These are phyloP conservation scores for Penicillium vulpinum DNA, from an alignment of 2,329 filamentous ascomycete genomes.

Conservation along the genomic window DNA sequence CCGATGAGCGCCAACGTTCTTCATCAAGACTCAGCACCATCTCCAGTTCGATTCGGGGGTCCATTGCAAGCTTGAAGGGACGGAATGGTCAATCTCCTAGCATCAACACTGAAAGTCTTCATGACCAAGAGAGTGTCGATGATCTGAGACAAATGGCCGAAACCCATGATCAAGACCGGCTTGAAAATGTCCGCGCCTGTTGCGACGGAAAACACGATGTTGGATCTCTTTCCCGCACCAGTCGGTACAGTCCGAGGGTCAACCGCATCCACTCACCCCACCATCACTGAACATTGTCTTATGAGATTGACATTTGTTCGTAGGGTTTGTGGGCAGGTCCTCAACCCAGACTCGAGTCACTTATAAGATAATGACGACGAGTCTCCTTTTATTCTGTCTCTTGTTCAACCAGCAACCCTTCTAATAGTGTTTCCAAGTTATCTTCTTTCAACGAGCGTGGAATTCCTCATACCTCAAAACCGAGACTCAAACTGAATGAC, in stretches of 20 bases:
- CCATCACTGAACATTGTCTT: slow-evolving; percentile 18
- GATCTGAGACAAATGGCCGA: slow-evolving; percentile 79
- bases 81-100: slow-evolving; percentile 40
- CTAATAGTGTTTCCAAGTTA: slow-evolving; percentile 3
- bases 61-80: slow-evolving; percentile 51
- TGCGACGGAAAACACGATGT: slow-evolving; percentile 90
- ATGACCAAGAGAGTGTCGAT: slow-evolving; percentile 71
- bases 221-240: slow-evolving; percentile 43
- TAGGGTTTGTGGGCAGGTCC: slow-evolving; percentile 28
- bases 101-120: slow-evolving; percentile 42
- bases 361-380: slow-evolving; percentile 23
- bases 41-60: slow-evolving; percentile 50
- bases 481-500: not conserved
- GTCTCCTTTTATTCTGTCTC: slow-evolving; percentile 20
- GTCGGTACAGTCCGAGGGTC: slow-evolving; percentile 42
- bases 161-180: slow-evolving; percentile 62
- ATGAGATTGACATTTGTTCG: slow-evolving; percentile 16
- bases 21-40: slow-evolving; percentile 51
- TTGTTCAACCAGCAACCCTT: slow-evolving; percentile 11
- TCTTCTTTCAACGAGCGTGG: not conserved
- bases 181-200: slow-evolving; percentile 95
- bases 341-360: slow-evolving; percentile 23
- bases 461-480: not conserved
- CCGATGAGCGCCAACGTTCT: slow-evolving; percentile 43
- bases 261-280: slow-evolving; percentile 43